These are phyloP conservation scores for Ceriops tagal DNA, from an alignment of 345 rosid species.

Conservation along the genomic window DNA sequence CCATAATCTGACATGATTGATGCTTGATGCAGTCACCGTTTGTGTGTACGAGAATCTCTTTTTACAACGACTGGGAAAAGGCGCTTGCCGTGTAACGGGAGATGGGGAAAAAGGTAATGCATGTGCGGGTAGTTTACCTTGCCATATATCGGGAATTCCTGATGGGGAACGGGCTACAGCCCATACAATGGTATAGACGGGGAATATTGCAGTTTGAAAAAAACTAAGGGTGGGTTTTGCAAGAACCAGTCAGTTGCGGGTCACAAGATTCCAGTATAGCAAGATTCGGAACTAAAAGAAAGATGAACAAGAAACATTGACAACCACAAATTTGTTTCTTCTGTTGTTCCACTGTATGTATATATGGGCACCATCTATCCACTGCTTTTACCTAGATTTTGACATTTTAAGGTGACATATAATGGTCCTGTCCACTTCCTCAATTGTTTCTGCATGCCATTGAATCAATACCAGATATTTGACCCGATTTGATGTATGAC, in stretches of 20 bases:
- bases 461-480: background rate
- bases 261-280: conserved; percentile 12
- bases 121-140: no score
- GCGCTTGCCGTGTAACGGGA: no score
- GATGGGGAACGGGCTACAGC: background rate
- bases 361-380: conserved; percentile 23
- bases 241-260: conserved; percentile 6
- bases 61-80: no score
- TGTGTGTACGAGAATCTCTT: no score
- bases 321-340: conserved; percentile 4
- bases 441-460: background rate
- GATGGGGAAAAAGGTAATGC: no score
- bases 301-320: background rate
- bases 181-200: background rate
- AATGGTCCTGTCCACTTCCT: background rate
- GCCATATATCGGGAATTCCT: background rate
- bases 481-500: background rate
- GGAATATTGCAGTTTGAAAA: background rate
- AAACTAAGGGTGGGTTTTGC: background rate
- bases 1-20: no score
- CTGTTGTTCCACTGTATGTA: conserved; percentile 28
- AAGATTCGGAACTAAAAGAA: background rate
- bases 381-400: background rate
- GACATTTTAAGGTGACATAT: background rate
- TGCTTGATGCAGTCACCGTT: no score